Evolutionary conservation across 805 yeast genomes (phyloP).

Genomic region (Yarrowia sp.): DNA sequence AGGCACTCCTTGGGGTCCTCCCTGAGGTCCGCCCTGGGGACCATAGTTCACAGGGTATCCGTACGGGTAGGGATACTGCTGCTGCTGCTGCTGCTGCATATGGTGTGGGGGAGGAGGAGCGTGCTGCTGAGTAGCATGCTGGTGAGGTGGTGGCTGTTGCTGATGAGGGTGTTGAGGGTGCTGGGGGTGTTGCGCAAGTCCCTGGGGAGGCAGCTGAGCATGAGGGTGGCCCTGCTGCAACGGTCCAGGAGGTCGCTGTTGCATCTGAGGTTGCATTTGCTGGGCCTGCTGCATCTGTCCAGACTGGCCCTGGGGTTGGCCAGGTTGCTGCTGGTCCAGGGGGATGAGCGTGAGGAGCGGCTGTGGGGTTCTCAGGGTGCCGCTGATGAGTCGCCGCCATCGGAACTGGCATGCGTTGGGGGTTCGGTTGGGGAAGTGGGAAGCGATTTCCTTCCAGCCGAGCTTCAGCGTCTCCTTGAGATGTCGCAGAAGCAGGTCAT

Average conservation of each 20-base stretch:
- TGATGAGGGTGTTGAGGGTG: background rate
- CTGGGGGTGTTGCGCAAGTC: constrained; percentile 25
- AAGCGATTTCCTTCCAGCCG: constrained; percentile 87
- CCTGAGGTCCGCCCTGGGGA: background rate
- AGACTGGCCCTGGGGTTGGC: constrained; percentile 4
- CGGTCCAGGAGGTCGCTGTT: constrained; percentile 24
- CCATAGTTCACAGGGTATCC: background rate
- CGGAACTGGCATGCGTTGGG: constrained; percentile 88
- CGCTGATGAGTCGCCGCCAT: constrained; percentile 67
- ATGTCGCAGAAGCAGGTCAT: constrained; percentile 66
- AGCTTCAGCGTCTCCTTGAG: constrained; percentile 77
- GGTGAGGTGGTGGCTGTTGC: background rate
- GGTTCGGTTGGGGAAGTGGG: constrained; percentile 73
- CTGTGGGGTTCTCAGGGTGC: constrained; percentile 38
- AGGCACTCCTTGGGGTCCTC: background rate
- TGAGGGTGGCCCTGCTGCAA: constrained; percentile 13
- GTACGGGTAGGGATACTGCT: constrained; percentile 15
- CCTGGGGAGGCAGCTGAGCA: constrained; percentile 9
- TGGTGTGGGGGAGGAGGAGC: constrained; percentile 24
- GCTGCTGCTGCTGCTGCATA: constrained; percentile 25
- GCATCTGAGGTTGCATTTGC: constrained; percentile 3
- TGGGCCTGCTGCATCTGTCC: constrained; percentile 26
- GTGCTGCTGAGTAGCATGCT: background rate
- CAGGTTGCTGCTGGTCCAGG: constrained; percentile 15
- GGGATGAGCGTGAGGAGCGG: constrained; percentile 20